Evolutionary conservation across 73 alveolate genomes (phyloP), one percentile per base, ranked within the genome.

Genomic region (Symbiodinium natans): DNA sequence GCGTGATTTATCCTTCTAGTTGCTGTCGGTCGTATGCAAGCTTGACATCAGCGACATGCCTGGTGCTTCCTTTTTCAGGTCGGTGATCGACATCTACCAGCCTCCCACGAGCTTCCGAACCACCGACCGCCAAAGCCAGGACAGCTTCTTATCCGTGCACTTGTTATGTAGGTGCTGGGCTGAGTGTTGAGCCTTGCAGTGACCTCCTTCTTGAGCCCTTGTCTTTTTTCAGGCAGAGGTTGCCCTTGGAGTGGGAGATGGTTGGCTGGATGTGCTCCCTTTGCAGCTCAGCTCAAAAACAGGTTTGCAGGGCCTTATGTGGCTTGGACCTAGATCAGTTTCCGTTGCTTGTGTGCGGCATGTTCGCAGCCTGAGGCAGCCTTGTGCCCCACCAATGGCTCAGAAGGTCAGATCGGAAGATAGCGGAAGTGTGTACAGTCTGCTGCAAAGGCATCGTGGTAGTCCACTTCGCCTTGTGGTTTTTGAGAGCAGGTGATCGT

Each of bases 231-330:
- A 90, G 96, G 96, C 63, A 33, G 96, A 83, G 25, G 96, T 90
- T 2, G 54, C 29, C 42, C 31, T 63, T 40, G 87, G 96, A 11
- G 83, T 68, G 3, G 96, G 96, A 40, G 96, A 90, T 71, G 96
- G 96, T 31, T 90, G 96, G 96, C 54, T 90, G 77, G 96, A 90
- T 41, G 96, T 90, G 75, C 88, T 90, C 88, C 41, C 96, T 29
- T 6, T 90, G 73, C n/a, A 83, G 59, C 48, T 68, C 25, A 40
- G 96, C 75, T 82, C 96, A 29, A 23, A 3, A n/a, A n/a, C n/a
- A n/a, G n/a, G n/a, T n/a, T n/a, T n/a, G n/a, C 0, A 63, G 36
- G 15, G 77, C 77, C 9, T 17, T 21, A 9, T 27, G 80, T 25
- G 80, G 80, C 21, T 46, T 6, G 59, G n/a, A n/a, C n/a, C n/a